These are phyloP conservation scores for Clohesyomyces aquaticus DNA, from an alignment of 495 filamentous ascomycete species.

Conservation along the genomic window DNA sequence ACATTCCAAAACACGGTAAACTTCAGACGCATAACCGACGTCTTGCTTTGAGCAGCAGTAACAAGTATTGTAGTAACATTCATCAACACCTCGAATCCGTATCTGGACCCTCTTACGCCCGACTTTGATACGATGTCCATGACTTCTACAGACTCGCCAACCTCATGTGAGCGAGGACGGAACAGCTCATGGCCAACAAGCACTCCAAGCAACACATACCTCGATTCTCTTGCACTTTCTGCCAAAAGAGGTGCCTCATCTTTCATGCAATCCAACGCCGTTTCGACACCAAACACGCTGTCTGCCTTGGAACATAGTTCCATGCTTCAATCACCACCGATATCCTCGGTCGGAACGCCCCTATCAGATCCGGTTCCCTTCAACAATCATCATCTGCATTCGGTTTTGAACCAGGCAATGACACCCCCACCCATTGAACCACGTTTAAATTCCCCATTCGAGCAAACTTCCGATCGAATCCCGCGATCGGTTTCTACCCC, in stretches of 20 bases:
- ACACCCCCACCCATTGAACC: slow-evolving; percentile 56
- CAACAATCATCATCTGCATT: slow-evolving; percentile 59
- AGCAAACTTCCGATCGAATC: slow-evolving; percentile 25
- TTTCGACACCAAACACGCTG: background rate
- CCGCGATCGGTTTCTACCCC: slow-evolving; percentile 7
- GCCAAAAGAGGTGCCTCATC: slow-evolving; percentile 3
- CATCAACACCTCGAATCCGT: slow-evolving; percentile 65
- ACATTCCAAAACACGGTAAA: slow-evolving; percentile 62
- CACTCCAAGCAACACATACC: slow-evolving; percentile 53
- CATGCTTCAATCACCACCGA: slow-evolving; percentile 29
- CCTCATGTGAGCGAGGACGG: slow-evolving; percentile 13
- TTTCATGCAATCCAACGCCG: slow-evolving; percentile 3
- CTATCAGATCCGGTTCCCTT: slow-evolving; percentile 50
- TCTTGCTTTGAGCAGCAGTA: background rate
- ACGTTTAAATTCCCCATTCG: slow-evolving; percentile 47
- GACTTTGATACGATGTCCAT: slow-evolving; percentile 50
- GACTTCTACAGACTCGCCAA: slow-evolving; percentile 26
- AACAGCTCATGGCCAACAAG: slow-evolving; percentile 38
- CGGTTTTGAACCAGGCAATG: slow-evolving; percentile 61
- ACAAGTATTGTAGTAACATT: slow-evolving; percentile 58
- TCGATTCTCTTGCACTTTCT: slow-evolving; percentile 7
- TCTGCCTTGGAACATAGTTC: slow-evolving; percentile 37
- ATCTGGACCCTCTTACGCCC: slow-evolving; percentile 53
- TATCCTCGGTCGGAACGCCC: slow-evolving; percentile 47
- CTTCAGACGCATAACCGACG: background rate